These are phyloP conservation scores for Marasmius sp. DNA, from an alignment of 1,284 basidiomycete species.

Conservation along the genomic window DNA sequence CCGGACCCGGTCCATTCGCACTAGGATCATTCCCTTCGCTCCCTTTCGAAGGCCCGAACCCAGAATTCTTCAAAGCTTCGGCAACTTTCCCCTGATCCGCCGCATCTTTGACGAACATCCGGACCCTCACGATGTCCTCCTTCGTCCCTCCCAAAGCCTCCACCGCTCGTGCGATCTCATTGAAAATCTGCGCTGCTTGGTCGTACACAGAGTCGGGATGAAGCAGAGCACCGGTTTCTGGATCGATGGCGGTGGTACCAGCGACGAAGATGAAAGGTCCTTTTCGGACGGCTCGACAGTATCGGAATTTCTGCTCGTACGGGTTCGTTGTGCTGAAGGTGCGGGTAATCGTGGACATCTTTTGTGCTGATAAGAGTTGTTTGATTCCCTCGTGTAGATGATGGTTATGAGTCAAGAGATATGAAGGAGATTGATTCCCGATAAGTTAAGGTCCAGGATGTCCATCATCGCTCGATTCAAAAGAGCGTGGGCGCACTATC, in stretches of 20 bases:
- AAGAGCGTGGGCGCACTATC: no score
- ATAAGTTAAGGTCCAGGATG: no score
- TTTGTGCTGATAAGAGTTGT: neutral
- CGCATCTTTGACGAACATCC: slow-evolving; percentile 45
- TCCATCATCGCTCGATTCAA: no score
- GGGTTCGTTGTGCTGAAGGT: slow-evolving; percentile 40
- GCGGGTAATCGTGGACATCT: neutral
- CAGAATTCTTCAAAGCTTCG: slow-evolving; percentile 41
- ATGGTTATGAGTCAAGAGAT: neutral
- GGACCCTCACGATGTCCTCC: slow-evolving; percentile 43
- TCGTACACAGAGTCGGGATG: slow-evolving; percentile 43
- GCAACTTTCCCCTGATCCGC: slow-evolving; percentile 43
- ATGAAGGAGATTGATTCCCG: neutral
- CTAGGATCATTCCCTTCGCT: neutral
- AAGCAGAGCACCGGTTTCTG: slow-evolving; percentile 35
- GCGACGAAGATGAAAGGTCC: slow-evolving; percentile 52
- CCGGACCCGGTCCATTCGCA: slow-evolving; percentile 33
- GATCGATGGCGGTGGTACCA: slow-evolving; percentile 49
- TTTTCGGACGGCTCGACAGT: slow-evolving; percentile 46
- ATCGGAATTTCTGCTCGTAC: slow-evolving; percentile 47
- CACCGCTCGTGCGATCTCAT: slow-evolving; percentile 41
- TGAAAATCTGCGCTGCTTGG: slow-evolving; percentile 42
- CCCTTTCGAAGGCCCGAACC: slow-evolving; percentile 23
- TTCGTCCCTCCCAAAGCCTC: slow-evolving; percentile 39
- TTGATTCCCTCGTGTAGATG: neutral